Conservation (phyloP, 75 land plant species). For the Azolla pinnata region DNA sequence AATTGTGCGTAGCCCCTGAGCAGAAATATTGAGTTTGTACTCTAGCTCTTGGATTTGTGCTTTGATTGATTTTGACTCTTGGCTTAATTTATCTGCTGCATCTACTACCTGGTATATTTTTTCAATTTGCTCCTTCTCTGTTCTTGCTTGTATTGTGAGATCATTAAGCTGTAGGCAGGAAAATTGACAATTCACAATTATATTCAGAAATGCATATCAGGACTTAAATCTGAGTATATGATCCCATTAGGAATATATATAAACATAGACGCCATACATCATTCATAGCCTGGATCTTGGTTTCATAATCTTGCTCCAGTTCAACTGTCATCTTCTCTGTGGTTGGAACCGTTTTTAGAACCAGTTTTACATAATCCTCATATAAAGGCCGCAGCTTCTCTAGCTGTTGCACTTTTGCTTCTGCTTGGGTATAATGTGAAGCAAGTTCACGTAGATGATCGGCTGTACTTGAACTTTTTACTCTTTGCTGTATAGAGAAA, state of each 20-base stretch:
- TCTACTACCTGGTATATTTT: conserved; percentile 51
- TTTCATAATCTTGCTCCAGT: conserved; percentile 48
- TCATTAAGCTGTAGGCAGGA: conserved; percentile 45
- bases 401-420: conserved; percentile 62
- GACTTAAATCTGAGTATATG: neutral
- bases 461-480: conserved; percentile 57
- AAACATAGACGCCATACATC: conserved; percentile 46
- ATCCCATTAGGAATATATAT: neutral
- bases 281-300: conserved; percentile 57
- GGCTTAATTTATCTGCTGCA: conserved; percentile 39
- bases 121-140: conserved; percentile 65
- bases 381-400: conserved; percentile 79
- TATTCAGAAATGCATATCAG: conserved; percentile 4
- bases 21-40: conserved; percentile 58
- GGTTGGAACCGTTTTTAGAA: conserved; percentile 57
- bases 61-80: conserved; percentile 44
- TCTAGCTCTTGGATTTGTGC: conserved; percentile 54
- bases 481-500: conserved; percentile 66
- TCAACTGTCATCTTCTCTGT: conserved; percentile 49
- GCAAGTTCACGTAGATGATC: conserved; percentile 67
- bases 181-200: neutral
- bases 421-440: conserved; percentile 47
- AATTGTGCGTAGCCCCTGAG: conserved; percentile 58
- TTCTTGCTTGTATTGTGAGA: conserved; percentile 63
- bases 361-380: conserved; percentile 83